Evolutionary conservation across 2,329 filamentous ascomycete genomes (phyloP), one percentile per base, ranked within the genome.

Genomic region (Pseudocercospora eumusae): DNA sequence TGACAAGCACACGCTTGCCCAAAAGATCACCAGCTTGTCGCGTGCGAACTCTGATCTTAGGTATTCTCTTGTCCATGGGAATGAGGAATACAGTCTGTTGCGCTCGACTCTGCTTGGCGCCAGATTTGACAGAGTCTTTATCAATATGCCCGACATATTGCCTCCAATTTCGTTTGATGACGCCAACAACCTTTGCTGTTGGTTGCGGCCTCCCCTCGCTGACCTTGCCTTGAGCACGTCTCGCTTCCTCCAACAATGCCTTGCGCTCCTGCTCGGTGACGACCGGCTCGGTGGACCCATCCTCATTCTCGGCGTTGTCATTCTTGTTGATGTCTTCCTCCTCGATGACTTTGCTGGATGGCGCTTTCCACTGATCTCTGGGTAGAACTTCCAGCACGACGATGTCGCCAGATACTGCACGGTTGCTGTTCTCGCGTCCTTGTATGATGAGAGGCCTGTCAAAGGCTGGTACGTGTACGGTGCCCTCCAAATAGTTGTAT

Each of bases 91-190:
- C 92, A 15, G 86, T 96, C 74, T 97, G 92, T 74, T 96, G 92
- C 70, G 90, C 90, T 62, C 92, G 86, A 28, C 91, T 92, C 69
- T 92, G 88, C 63, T 87, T 88, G 1, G 85, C 85, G 2, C 87
- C 85, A 57, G 88, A 86, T 71, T 88, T 88, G 54, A 92, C 88
- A 1, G 93, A 96, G 10, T 90, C 91, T 56, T 89, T 88, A 74
- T 99, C 95, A 60, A 99, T 89, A 73, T 97, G 93, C 1, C 95
- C 95, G 64, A 99, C 95, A 70, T 97, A 98, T 76, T 98, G 96
- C 64, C 95, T 86, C 95, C 95, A 99, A 76, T 98, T 98, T 57
- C 95, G 87, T 79, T 96, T 97, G 74, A 96, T 86, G 23, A 98
- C 84, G 53, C 95, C 95, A 6, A 98, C 92, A 11, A 99, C 90